Base-by-base conservation (phyloP, 345 rosid genomes). In the Eucalyptus sp. region DNA sequence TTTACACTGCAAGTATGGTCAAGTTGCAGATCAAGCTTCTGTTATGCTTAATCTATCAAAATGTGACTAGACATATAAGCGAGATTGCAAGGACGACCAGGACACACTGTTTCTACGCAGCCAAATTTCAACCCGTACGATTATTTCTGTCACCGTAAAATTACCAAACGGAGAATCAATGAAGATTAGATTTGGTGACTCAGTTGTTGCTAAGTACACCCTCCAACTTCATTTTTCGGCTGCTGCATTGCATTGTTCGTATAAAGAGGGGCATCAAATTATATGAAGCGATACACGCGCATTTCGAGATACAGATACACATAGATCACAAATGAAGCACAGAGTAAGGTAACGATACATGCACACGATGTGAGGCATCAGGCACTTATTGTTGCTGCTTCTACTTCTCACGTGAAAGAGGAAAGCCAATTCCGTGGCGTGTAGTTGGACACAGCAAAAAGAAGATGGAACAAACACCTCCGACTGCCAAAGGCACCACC, bases 61-160 rank as follows among this genome's bases (percentile, higher is more conserved):
- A 64, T n/a, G 37, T n/a, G 37, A n/a, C 37, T n/a, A 14, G 76
- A 64, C 37, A 64, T 64, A 64, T 7, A n/a, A 13, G 76, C 37
- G 4, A 31, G 41, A 66, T 66, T 66, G 43, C 13, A 16, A 7
- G 43, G 79, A 66, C 37, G 7, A 66, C 14, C 37, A 64, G 37
- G 33, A 64, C 71, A 29, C 17, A 13, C 33, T 64, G 29, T 29
- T 29, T 64, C 7, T 29, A 29, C 17, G 16, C 37, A 13, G 71
- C 71, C 9, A 64, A 13, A 13, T 29, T 62, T 64, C 66, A 60
- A 60, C 27, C n/a, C n/a, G 24, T 25, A 60, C 71, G 9, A 31
- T 29, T 64, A 64, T 29, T n/a, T 62, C 31, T n/a, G 41, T 31
- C 41, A 7, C 95, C 96, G 87, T 91, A 93, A 2, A 58, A 88